Evolutionary conservation across 2,329 filamentous ascomycete genomes (phyloP).

Genomic region (Thelonectria discophora): DNA sequence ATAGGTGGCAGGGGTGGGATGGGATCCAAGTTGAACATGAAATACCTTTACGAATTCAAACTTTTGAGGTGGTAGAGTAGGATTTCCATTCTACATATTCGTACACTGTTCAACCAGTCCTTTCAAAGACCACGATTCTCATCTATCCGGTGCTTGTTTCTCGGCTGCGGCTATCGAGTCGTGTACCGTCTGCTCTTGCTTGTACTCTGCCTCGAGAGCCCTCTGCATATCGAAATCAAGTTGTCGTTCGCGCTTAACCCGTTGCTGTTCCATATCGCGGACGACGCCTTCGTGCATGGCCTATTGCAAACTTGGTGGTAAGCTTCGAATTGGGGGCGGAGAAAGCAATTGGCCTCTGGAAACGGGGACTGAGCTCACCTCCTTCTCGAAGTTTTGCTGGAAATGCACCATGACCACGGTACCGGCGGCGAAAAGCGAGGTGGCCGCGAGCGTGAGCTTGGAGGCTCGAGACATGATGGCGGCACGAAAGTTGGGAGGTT

Average conservation of each 20-base stretch:
- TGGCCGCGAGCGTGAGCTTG: slow-evolving; percentile 83
- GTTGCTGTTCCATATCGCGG: slow-evolving; percentile 93
- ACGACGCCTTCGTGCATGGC: slow-evolving; percentile 96
- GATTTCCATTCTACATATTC: slow-evolving; percentile 19
- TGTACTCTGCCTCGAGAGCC: slow-evolving; percentile 86
- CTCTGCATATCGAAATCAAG: slow-evolving; percentile 94
- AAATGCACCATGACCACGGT: slow-evolving; percentile 91
- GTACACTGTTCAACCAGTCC: background rate
- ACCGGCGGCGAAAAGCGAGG: slow-evolving; percentile 76
- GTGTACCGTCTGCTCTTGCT: slow-evolving; percentile 83
- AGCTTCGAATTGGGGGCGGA: background rate
- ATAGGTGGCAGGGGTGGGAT: slow-evolving; percentile 30
- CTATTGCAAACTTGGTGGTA: slow-evolving; percentile 54
- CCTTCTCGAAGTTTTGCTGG: slow-evolving; percentile 84
- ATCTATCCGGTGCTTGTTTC: slow-evolving; percentile 40
- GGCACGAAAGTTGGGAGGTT: slow-evolving; percentile 8
- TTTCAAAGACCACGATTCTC: slow-evolving; percentile 8
- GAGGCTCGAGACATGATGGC: slow-evolving; percentile 98
- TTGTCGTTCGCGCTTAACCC: slow-evolving; percentile 87
- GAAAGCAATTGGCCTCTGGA: background rate
- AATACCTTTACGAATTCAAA: slow-evolving; percentile 34
- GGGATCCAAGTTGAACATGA: slow-evolving; percentile 30
- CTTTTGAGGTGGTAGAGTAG: slow-evolving; percentile 17
- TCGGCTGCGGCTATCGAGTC: slow-evolving; percentile 44
- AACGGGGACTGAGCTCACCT: slow-evolving; percentile 62